Evolutionary conservation across 2,329 filamentous ascomycete species (phyloP).

Genomic region (Neurospora sp.): DNA sequence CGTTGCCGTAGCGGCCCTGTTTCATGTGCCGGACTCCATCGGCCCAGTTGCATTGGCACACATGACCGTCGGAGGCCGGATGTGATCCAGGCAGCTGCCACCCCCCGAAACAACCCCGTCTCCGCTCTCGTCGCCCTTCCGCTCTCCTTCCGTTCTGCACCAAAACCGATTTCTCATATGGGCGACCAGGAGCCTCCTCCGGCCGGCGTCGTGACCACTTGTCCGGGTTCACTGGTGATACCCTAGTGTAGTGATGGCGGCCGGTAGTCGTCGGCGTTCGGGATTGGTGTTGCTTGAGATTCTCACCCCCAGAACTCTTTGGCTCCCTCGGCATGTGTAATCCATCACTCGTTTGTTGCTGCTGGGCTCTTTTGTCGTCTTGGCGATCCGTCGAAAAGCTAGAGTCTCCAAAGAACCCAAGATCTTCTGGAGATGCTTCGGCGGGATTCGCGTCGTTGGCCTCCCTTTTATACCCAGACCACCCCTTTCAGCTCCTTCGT

Average conservation of each 20-base stretch:
- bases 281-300: background rate
- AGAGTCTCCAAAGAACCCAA: background rate
- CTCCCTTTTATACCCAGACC: background rate
- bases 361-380: background rate
- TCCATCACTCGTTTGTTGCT: background rate
- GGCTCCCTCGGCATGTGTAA: background rate
- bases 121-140: background rate
- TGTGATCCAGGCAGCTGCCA: background rate
- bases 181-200: background rate
- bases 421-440: background rate
- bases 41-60: background rate
- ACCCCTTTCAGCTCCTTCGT: background rate
- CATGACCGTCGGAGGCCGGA: background rate
- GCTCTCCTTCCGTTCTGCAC: background rate
- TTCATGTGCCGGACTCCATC: background rate
- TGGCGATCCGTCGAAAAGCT: background rate
- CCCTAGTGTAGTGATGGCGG: background rate
- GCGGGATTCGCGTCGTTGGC: background rate
- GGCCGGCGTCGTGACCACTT: background rate
- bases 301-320: background rate
- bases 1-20: background rate
- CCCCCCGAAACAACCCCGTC: background rate
- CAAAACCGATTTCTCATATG: background rate
- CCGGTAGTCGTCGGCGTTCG: background rate
- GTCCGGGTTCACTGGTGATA: background rate